Conservation (phyloP, 768 basidiomycete genomes). For the Ephemerocybe angulata region DNA sequence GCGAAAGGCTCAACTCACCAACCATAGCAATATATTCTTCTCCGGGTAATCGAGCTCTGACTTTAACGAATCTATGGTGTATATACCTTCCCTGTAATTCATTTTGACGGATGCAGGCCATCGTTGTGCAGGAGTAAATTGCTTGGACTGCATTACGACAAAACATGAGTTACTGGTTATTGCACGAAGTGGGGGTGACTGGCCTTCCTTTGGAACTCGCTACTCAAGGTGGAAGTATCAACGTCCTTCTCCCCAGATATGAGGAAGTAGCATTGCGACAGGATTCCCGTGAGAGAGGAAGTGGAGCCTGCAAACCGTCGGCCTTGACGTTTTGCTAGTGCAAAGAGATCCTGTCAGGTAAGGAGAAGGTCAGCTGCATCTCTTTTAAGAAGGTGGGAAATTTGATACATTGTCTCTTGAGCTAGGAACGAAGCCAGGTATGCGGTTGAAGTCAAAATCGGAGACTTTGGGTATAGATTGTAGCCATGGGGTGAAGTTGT, state of each 20-base stretch:
- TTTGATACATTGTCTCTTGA: conserved; percentile 57
- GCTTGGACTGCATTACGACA: conserved; percentile 48
- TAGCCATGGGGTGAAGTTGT: conserved; percentile 76
- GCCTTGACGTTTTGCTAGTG: conserved; percentile 54
- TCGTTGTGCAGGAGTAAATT: conserved; percentile 75
- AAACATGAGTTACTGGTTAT: conserved; percentile 2
- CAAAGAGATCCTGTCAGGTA: conserved; percentile 53
- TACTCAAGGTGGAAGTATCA: conserved; percentile 58
- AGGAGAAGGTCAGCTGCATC: background rate
- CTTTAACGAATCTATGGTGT: conserved; percentile 59
- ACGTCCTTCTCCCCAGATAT: conserved; percentile 69
- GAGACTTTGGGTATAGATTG: conserved; percentile 70
- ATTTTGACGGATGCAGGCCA: conserved; percentile 72
- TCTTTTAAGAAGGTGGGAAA: background rate
- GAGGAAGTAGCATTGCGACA: conserved; percentile 86
- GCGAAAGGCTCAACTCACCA: conserved; percentile 42
- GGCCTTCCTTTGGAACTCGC: conserved; percentile 58
- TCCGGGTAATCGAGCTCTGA: conserved; percentile 38
- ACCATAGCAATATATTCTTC: conserved; percentile 73
- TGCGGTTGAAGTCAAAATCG: conserved; percentile 81
- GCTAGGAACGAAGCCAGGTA: conserved; percentile 71
- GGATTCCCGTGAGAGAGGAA: conserved; percentile 79
- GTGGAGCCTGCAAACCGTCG: conserved; percentile 81
- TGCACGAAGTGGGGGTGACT: conserved; percentile 17
- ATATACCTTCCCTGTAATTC: conserved; percentile 61